Base-by-base conservation (phyloP, 2,329 filamentous ascomycete species). In the Microascus cirrosus region DNA sequence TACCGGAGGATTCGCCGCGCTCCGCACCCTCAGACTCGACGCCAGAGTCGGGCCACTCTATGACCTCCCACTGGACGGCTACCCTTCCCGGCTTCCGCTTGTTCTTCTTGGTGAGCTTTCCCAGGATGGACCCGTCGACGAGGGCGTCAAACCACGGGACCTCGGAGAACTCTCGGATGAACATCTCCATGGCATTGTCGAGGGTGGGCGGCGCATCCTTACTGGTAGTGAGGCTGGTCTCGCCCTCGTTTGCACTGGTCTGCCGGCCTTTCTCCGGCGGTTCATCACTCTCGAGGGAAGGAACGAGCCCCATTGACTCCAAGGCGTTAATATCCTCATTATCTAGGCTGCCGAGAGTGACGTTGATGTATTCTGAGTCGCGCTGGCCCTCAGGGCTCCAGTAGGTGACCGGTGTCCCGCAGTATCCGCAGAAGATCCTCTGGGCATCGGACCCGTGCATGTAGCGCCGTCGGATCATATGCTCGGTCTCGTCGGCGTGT, bases 361-460 rank as follows among this genome's bases (percentile, higher is more conserved):
- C 75, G 60, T 84, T 85, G 73, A 96, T 90, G 67, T 82, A 93
- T 8, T 91, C 84, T 13, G 86, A 86, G 68, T 94, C 89, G 56
- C 77, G 77, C 1, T 71, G 74, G 0, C 88, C 87, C 25, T 82
- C 72, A 69, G 95, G 91, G 53, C 84, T 86, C 90, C 90, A 96
- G 64, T 86, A 90, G 0, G 86, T 87, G 57, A 96, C 75, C 13
- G 89, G 87, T 0, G 91, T 95, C 56, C 92, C 92, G 69, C 92
- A 96, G 74, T 88, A 95, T 25, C 92, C 92, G 72, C 92, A 96
- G 71, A 96, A 96, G 1, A 82, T 77, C 64, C 80, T 73, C 56
- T 78, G 77, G 56, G 51, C 22, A 15, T 81, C 79, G 63, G 76
- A 73, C 2, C 76, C 76, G 24, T 85, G 80, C 11, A 82, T 82